Evolutionary conservation across 331 rosid genomes (phyloP), one percentile per base, ranked within the genome.

Genomic region (Quercus tomentella): DNA sequence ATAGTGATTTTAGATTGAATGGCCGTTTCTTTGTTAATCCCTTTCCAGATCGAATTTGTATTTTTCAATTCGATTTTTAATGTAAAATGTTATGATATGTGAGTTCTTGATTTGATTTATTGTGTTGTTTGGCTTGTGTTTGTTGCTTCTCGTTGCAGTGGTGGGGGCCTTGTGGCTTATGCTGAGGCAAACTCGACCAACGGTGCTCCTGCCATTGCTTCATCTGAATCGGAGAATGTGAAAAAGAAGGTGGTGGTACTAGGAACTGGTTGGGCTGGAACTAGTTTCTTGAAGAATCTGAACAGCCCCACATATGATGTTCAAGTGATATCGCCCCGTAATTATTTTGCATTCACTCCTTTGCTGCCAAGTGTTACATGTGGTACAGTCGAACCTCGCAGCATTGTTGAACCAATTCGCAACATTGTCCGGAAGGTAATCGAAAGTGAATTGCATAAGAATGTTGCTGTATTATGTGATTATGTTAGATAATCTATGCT

Each of bases 251-350:
- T 95, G 77, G 96, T 95, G 31, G 91, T 95, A 66, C 92, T 95
- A 75, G 99, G 99, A 80, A 95, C 97, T 18, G 99, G 99, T 30
- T 95, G 99, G 99, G 98, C 96, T 23, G 93, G 90, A 49, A 95
- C 99, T 4, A 93, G 96, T 84, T 95, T 95, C 82, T 41, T 95
- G 80, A 95, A 89, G 94, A 91, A 86, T 82, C 82, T 95, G 11
- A 83, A 87, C 7, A 80, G 63, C 76, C 91, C 94, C 1, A 82
- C 83, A 45, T 95, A 90, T 37, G 99, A 95, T 72, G 94, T 95
- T 75, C 93, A 91, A 67, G 89, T 95, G 60, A 77, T 95, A 20
- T 95, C 99, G 22, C 99, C 99, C 72, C 93, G 99, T 5, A 95
- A 95, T 76, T 95, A 90, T 61, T 95, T 95, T 78, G 94, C 98